Base-by-base conservation (phyloP, 108 stramenopile species). In the Skeletonema costatum region DNA sequence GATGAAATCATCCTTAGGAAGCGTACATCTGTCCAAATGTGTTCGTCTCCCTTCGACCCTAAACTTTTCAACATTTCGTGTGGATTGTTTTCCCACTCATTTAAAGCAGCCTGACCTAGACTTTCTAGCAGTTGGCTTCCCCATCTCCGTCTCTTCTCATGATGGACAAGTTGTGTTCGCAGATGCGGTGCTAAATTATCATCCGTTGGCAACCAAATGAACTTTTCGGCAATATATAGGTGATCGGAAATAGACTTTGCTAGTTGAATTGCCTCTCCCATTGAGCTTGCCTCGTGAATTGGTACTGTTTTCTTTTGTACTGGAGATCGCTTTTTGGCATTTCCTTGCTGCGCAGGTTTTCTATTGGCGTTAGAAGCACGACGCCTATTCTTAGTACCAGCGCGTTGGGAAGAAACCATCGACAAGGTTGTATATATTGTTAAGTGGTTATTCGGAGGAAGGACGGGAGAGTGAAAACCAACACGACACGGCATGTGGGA, bases 71-170 rank as follows among this genome's bases (percentile, higher is more conserved):
- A n/a, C n/a, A 39, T 33, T 16, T 64, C 32, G 25, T 31, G 29
- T 17, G 61, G 31, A 60, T 62, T 35, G 38, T 61, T 77, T 38
- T 72, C 51, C 69, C 80, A 74, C 66, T 60, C 62, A 31, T 35
- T 12, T 66, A 77, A 74, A 11, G 76, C 70, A 32, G 78, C 68
- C 44, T 75, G 65, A 14, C 83, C 86, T 48, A 90, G 42, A 59
- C 86, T 83, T 58, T 82, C 70, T 38, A 91, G 58, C 30, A 88
- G 66, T 64, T 88, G 88, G 66, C 80, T 72, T 44, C 81, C 80
- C 87, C 84, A 88, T 73, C 87, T 78, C 65, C 83, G 64, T 67
- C 90, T 82, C 78, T 85, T 87, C 41, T 91, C 90, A 50, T 91
- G 90, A 71, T 91, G 90, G 50, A 91, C 66, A 10, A 51, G 59